Base-by-base conservation (phyloP, 2,329 filamentous ascomycete species). In the Scedosporium aurantiacum region DNA sequence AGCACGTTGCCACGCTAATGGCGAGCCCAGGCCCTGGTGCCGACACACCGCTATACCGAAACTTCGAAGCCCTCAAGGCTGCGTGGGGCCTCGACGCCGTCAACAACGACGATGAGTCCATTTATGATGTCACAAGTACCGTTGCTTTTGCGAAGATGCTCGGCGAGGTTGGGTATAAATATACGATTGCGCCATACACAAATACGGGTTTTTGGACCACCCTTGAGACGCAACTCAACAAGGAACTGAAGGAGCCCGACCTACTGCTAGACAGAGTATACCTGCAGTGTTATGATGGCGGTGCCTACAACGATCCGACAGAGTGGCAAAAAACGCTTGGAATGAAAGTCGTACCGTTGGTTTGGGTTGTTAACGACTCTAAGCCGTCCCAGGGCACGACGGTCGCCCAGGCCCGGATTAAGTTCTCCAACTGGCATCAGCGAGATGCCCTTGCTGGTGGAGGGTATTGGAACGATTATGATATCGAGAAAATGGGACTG, bases 391-490 rank as follows among this genome's bases (percentile, higher is more conserved):
- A 74, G 21, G 75, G 76, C 2, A 71, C 65, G 1, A 76, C 71
- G 4, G 67, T 70, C 18, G 69, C 70, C 5, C 73, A 75, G 63
- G 75, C 75, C 3, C 60, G 64, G 64, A 63, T 66, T 0, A 71
- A 67, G 64, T 77, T 78, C 59, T 60, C 64, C 1, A 60, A 58
- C 7, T 78, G 75, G 75, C 67, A 68, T 21, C 40, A 63, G 40
- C 62, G 63, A 41, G 66, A 67, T 4, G 63, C 67, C 0, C 65
- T 78, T 14, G 74, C 67, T 1, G 76, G 71, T 0, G 76, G 73
- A 0, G 76, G 75, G 1, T 78, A 76, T 63, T 78, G 76, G 76
- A 78, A 78, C 55, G 75, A 78, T 63, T 77, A 71, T 61, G 76
- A 78, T 63, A 76, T 78, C 52, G 75, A 77, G 69, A 77, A 75